Evolutionary conservation across 441 rosid species (phyloP).

Genomic region (Bocquillonia castaneifolia): DNA sequence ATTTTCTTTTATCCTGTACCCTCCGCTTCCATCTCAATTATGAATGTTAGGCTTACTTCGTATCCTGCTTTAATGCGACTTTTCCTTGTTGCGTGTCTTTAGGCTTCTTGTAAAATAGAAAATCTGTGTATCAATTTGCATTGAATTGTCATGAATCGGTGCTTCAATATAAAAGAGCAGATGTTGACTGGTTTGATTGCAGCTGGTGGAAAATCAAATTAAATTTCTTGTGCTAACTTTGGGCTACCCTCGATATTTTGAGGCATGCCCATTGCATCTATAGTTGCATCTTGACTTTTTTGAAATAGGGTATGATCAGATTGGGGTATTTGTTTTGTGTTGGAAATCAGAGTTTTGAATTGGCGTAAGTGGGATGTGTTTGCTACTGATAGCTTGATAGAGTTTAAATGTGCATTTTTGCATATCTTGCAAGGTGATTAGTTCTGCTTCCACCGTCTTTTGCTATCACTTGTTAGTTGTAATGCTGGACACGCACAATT

Average conservation of each 20-base stretch:
- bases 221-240: neutral
- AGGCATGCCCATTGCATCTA: neutral
- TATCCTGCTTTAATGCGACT: slow-evolving; percentile 16
- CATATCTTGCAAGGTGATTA: too few species aligned
- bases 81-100: slow-evolving; percentile 9
- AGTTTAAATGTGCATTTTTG: too few species aligned
- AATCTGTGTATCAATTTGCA: slow-evolving; percentile 21
- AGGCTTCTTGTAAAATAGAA: slow-evolving; percentile 20
- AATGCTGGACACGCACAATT: too few species aligned
- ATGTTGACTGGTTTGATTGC: slow-evolving; percentile 6
- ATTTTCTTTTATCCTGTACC: slow-evolving; percentile 14
- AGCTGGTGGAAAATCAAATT: neutral
- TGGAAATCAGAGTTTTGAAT: too few species aligned
- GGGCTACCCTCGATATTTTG: neutral
- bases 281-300: neutral
- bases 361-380: too few species aligned
- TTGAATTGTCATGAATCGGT: slow-evolving; percentile 6
- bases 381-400: too few species aligned
- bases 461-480: too few species aligned
- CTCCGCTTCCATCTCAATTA: slow-evolving; percentile 9
- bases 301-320: too few species aligned
- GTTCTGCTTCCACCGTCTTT: too few species aligned
- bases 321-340: too few species aligned
- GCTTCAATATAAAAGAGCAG: slow-evolving; percentile 12
- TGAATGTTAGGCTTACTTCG: slow-evolving; percentile 12